phyloP scores from a whole-genome alignment of 495 filamentous ascomycete species.

The Hypoxylon fuscum region DNA sequence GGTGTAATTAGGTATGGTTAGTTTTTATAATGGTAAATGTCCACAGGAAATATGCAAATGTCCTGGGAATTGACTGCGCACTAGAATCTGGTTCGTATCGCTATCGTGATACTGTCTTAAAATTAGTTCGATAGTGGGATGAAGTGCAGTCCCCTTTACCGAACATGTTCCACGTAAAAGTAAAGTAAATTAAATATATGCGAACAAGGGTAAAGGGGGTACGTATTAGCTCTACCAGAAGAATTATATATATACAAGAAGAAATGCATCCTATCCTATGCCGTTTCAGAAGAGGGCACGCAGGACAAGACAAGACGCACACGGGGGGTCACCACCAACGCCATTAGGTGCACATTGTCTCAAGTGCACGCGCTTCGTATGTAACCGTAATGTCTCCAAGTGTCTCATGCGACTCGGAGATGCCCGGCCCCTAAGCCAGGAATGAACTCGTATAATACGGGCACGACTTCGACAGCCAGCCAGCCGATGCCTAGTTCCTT shows the following conservation, averaged over 20 bases:
- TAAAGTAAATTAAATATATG: too few species aligned
- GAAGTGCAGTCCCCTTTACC: too few species aligned
- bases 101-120: too few species aligned
- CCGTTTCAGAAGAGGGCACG: neutral
- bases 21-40: too few species aligned
- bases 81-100: too few species aligned
- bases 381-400: neutral
- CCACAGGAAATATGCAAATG: too few species aligned
- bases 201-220: neutral
- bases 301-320: neutral
- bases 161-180: too few species aligned
- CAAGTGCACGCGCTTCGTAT: constrained; percentile 2
- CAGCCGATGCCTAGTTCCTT: constrained; percentile 69
- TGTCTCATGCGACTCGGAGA: constrained; percentile 35
- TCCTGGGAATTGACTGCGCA: too few species aligned
- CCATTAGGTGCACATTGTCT: neutral
- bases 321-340: neutral
- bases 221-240: constrained; percentile 1
- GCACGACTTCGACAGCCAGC: constrained; percentile 73
- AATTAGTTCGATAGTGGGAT: too few species aligned
- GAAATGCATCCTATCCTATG: constrained; percentile 10
- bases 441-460: constrained; percentile 70
- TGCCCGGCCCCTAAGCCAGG: constrained; percentile 62
- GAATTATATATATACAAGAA: constrained; percentile 7
- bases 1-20: too few species aligned